Percentiles rank a stretch among this genome's conserved stretches.
Evolutionary conservation across 805 yeast species (phyloP).

Genomic region (Lachancea thermotolerans): DNA sequence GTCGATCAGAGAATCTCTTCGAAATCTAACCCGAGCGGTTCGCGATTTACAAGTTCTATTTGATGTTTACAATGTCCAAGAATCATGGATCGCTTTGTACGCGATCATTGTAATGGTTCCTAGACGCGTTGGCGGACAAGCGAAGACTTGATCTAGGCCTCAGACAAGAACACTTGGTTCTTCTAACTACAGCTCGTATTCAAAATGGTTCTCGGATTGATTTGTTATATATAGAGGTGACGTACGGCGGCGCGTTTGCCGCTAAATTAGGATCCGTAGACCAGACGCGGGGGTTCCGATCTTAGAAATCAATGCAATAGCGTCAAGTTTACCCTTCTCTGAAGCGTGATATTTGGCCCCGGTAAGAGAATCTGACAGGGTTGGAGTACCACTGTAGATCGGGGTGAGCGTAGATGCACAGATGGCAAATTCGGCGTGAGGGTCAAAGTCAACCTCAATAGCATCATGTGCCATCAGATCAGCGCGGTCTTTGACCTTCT

Average conservation of each 20-base stretch:
- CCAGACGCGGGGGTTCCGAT: conserved; percentile 94
- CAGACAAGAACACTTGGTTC: too few species aligned
- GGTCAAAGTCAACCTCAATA: conserved; percentile 86
- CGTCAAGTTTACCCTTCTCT: conserved; percentile 74
- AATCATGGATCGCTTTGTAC: neutral
- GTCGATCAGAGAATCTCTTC: too few species aligned
- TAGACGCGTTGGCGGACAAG: too few species aligned
- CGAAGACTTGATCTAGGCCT: too few species aligned
- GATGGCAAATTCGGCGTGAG: conserved; percentile 81
- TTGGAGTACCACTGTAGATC: conserved; percentile 68
- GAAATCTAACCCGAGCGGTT: too few species aligned
- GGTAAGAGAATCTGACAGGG: conserved; percentile 72
- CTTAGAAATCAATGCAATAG: conserved; percentile 64
- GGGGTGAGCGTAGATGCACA: conserved; percentile 88
- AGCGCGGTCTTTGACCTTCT: conserved; percentile 70
- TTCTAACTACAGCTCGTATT: too few species aligned
- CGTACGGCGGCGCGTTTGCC: neutral
- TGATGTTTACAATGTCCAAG: neutral
- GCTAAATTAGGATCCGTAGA: conserved; percentile 42
- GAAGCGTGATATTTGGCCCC: conserved; percentile 79
- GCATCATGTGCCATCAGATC: conserved; percentile 81
- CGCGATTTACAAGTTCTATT: neutral
- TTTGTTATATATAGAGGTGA: neutral
- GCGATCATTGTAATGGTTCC: neutral
- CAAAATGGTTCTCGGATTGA: too few species aligned